These are phyloP conservation scores for Thelonectria rubi DNA, from an alignment of 2,329 filamentous ascomycete species.

Conservation along the genomic window DNA sequence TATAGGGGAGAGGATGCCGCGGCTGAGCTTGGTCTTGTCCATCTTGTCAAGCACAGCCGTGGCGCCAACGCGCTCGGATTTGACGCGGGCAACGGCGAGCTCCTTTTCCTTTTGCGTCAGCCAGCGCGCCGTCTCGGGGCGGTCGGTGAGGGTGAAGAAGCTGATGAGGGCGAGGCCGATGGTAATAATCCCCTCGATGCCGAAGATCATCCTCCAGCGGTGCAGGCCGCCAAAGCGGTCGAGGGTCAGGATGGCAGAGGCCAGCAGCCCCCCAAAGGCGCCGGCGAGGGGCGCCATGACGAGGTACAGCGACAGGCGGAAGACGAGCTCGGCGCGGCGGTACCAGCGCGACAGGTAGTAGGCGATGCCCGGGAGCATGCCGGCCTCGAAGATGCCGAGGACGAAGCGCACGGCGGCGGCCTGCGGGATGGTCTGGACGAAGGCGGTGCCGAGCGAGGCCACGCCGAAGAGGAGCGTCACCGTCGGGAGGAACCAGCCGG, in stretches of 20 bases:
- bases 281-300: conserved; percentile 71
- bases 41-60: conserved; percentile 68
- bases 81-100: conserved; percentile 67
- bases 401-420: conserved; percentile 66
- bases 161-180: conserved; percentile 29
- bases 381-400: conserved; percentile 66
- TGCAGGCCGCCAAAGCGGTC: conserved; percentile 62
- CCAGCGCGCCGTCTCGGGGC: conserved; percentile 70
- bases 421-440: conserved; percentile 59
- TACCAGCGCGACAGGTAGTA: conserved; percentile 73
- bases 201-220: conserved; percentile 75
- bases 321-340: conserved; percentile 66
- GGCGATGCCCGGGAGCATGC: conserved; percentile 70
- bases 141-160: conserved; percentile 67
- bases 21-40: conserved; percentile 61
- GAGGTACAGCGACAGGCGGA: conserved; percentile 66
- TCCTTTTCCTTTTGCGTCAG: conserved; percentile 68
- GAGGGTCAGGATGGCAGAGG: conserved; percentile 67
- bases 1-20: conserved; percentile 66
- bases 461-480: conserved; percentile 67
- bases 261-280: conserved; percentile 71
- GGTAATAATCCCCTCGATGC: conserved; percentile 48
- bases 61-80: conserved; percentile 61
- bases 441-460: conserved; percentile 66
- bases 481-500: conserved; percentile 65